Evolutionary conservation across 345 rosid genomes (phyloP), one percentile per base, ranked within the genome.

Genomic region (Firmiana major): DNA sequence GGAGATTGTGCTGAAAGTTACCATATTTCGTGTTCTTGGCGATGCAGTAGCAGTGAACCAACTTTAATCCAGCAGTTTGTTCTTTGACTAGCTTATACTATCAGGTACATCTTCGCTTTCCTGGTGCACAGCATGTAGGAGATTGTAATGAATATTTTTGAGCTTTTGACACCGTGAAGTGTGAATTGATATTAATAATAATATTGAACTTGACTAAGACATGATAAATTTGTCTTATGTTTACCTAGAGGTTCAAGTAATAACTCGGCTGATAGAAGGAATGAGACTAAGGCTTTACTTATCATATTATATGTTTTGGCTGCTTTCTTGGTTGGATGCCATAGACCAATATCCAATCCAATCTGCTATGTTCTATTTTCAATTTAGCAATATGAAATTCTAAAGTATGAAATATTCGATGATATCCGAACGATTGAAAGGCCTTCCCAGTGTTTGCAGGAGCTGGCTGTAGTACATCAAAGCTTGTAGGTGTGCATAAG

Each of bases 1-100:
- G 43, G 88, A 87, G 21, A 68, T 83, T 53, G 83, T 84, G 36
- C 70, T 90, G 73, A 87, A 82, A 83, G 94, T 85, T 63, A 82
- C 88, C 70, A 78, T 86, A 34, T 88, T 90, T 69, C 87, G 87
- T 22, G 89, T 80, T 6, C 80, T 82, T 63, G 87, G 81, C 71
- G 78, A 73, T 34, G 57, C 69, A 13, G 59, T n/a, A 65, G 65
- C 57, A 62, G 26, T 9, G 46, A 63, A 75, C 48, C 49, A 63
- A 21, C 71, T 46, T 13, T 36, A 73, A 42, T 26, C 60, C 60
- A 3, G 10, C 51, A 31, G 9, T 16, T 45, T 24, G 43, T 17
- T 51, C 58, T 54, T 17, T 31, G 19, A 36, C 40, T 34, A 48
- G 28, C 28, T 17, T 9, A 31, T 11, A 17, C 9, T 49, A 40